Conservation (phyloP, 257 asterid genomes). For the Przewalskia tangutica region DNA sequence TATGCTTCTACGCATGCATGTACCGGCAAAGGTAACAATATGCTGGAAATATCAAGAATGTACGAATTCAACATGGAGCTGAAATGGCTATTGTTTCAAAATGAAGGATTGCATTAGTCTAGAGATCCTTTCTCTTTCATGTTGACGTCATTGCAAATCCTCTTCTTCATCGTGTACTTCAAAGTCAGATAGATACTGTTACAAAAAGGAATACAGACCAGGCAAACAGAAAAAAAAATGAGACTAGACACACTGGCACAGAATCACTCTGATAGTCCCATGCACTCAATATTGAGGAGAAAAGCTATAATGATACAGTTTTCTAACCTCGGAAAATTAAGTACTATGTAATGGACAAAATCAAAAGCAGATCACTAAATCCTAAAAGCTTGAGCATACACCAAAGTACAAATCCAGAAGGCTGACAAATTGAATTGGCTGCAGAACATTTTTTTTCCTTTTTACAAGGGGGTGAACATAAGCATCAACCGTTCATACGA, state of each 20-base stretch:
- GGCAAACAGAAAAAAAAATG: not conserved
- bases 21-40: not conserved
- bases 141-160: not conserved
- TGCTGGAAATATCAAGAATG: not conserved
- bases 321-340: constrained; percentile 1
- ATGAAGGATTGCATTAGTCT: not conserved
- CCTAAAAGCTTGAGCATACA: not conserved
- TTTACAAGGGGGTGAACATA: not conserved
- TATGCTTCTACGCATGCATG: not conserved
- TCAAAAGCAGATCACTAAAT: not conserved
- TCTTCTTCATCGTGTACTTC: not conserved
- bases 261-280: not conserved
- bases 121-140: not conserved
- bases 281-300: not conserved
- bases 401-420: not conserved
- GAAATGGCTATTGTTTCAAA: not conserved
- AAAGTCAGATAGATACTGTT: not conserved
- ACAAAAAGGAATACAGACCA: not conserved
- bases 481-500: not conserved
- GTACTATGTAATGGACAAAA: not conserved
- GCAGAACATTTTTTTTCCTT: not conserved
- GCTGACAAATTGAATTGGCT: not conserved
- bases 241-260: not conserved
- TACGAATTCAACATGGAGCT: not conserved
- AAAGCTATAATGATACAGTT: not conserved